Evolutionary conservation across 192 early-diverging fungal species (phyloP), one percentile per base, ranked within the genome.

Genomic region (Glomus cerebriforme): DNA sequence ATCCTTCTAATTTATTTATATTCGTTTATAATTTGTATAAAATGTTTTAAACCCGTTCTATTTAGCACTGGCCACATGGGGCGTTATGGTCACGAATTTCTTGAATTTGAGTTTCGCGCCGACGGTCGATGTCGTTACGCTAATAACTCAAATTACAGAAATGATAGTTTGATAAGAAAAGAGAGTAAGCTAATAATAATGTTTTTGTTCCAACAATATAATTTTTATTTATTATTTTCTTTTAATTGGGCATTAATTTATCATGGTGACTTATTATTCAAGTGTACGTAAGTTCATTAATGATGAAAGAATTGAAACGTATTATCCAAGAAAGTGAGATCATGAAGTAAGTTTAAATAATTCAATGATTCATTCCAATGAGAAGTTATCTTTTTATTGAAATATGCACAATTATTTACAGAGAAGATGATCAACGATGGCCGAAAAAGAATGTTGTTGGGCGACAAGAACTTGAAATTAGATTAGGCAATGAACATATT

Each of bases 111-210:
- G 85, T 92, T 99, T 73, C 86, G 92, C 77, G 87, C 90, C 10
- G 92, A 95, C 62, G 96, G 96, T 59, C 88, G 90, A 54, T 94
- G 97, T 66, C 91, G 95, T 71, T 99, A 99, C 85, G 95, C 96
- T 66, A 99, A 99, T 88, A 95, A 97, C 87, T 97, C 96, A 29
- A 97, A 97, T 82, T 99, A 99, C 87, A 93, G 97, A 79, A 95
- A 97, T 79, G 98, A 98, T 84, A 93, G 92, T 43, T 89, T 99
- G 85, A 98, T 99, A 83, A 89, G 91, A 79, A 99, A 99, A 83
- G 90, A 95, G 81, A 91, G 94, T 94, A 84, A 43, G 86, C 7
- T 7, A n/a, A 15, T 24, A 59, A 3, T 7, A 8, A 32, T 34
- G 29, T 15, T 64, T 34, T 59, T 59, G 37, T 82, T 58, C 26